Evolutionary conservation across 768 basidiomycete genomes (phyloP), one percentile per base, ranked within the genome.

Genomic region (Zangia roseola): DNA sequence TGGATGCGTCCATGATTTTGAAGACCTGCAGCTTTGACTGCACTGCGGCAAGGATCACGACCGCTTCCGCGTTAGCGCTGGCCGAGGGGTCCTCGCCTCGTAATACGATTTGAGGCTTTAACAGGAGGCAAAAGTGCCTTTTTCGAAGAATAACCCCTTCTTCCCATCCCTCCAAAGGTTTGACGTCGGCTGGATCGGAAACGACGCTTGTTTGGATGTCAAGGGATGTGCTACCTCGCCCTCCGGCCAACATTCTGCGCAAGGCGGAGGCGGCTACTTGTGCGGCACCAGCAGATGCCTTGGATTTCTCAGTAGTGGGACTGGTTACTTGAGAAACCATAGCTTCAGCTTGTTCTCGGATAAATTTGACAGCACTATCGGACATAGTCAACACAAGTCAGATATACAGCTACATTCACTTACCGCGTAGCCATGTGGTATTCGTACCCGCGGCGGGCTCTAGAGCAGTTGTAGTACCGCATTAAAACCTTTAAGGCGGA

Each of bases 31-130:
- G 71, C 54, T 86, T 88, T 8, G 88, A 84, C 57, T 90, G 86
- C 28, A 87, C 80, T 23, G 93, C 87, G 14, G 91, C 84, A 6
- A 88, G 65, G 20, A 95, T 79, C 41, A 89, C 79, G 25, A 83
- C 80, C 2, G 84, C 77, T 47, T 81, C 80, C 13, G 40, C 21
- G n/a, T 47, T 43, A 25, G 73, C 68, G 26, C 57, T 53, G 6
- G 64, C 45, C 10, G 60, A 68, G 39, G 66, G 63, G 16, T 73
- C 64, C 33, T 85, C 80, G 52, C 83, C 88, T 17, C 80, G 75
- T 23, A 97, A 70, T 10, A 92, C 82, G 43, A 98, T 80, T 62
- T 98, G 94, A 12, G 94, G 93, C 59, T 94, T 94, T 50, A 95
- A 71, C 28, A 97, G 76, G n/a, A 93, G 74, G 61, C 89, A 88